phyloP scores from a whole-genome alignment of 116 monocot species.

The Trichopus zeylanicus region DNA sequence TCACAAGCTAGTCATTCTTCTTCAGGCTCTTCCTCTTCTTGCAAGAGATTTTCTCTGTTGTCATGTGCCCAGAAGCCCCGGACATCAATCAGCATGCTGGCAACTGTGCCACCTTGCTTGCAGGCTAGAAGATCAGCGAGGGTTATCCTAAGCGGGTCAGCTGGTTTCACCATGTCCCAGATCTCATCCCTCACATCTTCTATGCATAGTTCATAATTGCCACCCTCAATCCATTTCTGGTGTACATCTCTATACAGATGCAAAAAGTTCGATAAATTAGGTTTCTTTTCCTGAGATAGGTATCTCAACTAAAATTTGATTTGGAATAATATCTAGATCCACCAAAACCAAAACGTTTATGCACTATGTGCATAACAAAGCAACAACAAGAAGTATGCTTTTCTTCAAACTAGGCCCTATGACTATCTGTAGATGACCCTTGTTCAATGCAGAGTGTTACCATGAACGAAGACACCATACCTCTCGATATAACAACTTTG shows the following conservation, averaged over 20 bases:
- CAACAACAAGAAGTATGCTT: too few relatives aligned
- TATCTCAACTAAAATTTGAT: not conserved
- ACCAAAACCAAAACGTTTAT: too few relatives aligned
- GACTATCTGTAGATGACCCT: too few relatives aligned
- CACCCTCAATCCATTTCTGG: conserved; percentile 99
- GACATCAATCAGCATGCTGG: conserved; percentile 97
- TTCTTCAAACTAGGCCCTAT: too few relatives aligned
- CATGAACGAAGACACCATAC: too few relatives aligned
- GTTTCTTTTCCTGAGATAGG: not conserved
- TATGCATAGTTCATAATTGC: conserved; percentile 94
- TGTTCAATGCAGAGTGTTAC: too few relatives aligned
- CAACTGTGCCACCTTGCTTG: conserved; percentile 97
- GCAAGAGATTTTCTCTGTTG: conserved; percentile 94
- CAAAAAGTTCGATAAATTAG: not conserved
- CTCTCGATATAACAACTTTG: too few relatives aligned
- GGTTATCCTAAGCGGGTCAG: conserved; percentile 64
- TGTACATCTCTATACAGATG: conserved; percentile 80
- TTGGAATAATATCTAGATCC: too few relatives aligned
- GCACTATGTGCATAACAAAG: too few relatives aligned
- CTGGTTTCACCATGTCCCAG: conserved; percentile 99
- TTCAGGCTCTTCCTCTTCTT: conserved; percentile 96
- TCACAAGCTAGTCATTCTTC: conserved; percentile 42
- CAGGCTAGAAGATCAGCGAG: conserved; percentile 78
- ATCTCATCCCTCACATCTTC: conserved; percentile 99
- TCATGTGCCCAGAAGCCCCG: conserved; percentile 99